Conservation (phyloP, 805 yeast genomes). For the Starmerella stellata region DNA sequence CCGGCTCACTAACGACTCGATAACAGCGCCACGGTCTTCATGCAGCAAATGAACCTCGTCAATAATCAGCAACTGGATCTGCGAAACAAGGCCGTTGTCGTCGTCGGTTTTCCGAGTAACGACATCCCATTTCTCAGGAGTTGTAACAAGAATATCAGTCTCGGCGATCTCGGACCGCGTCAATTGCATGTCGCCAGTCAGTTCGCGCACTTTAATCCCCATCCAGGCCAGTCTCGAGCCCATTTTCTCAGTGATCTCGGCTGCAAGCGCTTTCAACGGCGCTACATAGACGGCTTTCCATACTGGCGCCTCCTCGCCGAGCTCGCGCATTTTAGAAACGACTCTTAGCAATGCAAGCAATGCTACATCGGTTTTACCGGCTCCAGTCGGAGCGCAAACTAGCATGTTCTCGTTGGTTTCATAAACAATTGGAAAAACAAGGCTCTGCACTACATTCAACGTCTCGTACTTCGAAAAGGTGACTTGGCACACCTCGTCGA, state of each 20-base stretch:
- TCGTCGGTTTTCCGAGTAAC: conserved; percentile 87
- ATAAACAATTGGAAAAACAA: conserved; percentile 83
- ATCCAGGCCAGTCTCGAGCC: conserved; percentile 61
- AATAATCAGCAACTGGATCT: conserved; percentile 69
- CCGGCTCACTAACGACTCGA: conserved; percentile 86
- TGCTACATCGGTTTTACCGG: conserved; percentile 93
- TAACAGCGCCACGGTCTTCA: conserved; percentile 95
- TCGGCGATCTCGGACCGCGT: conserved; percentile 59
- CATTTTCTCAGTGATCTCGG: conserved; percentile 88
- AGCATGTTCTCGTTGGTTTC: conserved; percentile 86
- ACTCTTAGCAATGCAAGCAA: conserved; percentile 61
- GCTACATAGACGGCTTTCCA: conserved; percentile 88
- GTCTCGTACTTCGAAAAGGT: conserved; percentile 66
- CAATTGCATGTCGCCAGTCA: conserved; percentile 91
- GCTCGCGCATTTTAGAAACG: conserved; percentile 33
- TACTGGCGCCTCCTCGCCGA: conserved; percentile 48
- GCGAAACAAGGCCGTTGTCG: conserved; percentile 65
- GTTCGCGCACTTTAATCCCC: conserved; percentile 69
- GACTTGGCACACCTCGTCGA: conserved; percentile 65
- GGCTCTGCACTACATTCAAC: conserved; percentile 72
- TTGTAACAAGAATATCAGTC: conserved; percentile 80
- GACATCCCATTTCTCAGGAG: conserved; percentile 96
- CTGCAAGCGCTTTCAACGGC: conserved; percentile 84
- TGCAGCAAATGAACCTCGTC: conserved; percentile 94
- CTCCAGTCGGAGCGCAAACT: conserved; percentile 96